Evolutionary conservation across 305 asterid species (phyloP), one percentile per base, ranked within the genome.

Genomic region (Ajuga reptans): DNA sequence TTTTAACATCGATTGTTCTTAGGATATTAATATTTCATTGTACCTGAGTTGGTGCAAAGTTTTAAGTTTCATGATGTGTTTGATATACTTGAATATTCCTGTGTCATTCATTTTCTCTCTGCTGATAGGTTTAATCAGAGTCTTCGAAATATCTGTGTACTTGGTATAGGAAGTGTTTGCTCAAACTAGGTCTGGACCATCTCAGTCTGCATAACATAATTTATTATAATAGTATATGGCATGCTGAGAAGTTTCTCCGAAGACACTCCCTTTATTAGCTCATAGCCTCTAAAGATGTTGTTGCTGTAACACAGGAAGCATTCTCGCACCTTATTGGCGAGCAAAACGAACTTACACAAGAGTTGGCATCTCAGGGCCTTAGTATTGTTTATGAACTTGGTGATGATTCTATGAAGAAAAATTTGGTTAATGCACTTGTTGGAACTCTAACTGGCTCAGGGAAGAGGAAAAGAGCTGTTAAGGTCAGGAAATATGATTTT

Each of bases 331-430:
- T 94, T 58, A 75, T 91, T 11, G 97, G 93, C 61, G 99, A 94
- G 76, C 97, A 94, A 80, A 89, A 82, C 66, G 99, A 94, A 78
- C 97, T 94, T 76, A 89, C 89, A 9, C 99, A 94, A 82, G 99
- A 94, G 82, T 81, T 94, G 85, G 97, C 99, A 78, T 94, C 99
- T 80, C 99, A 91, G 80, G 99, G 99, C 73, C 89, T 94, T 57
- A 94, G 99, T 81, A 88, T 93, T 68, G 97, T 94, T 51, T 94
- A 91, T 86, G 99, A 94, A 66, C 85, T 91, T 37, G 99, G 99
- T 52, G 96, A 94, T 83, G 89, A 85, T 72, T 81, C 91, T 71
- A 94, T 82, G 85, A 94, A 88, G 85, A 84, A 86, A 83, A 87
- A 78, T 84, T 81, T 94, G 82, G 99, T 91, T 74, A 89, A 79